Percentiles rank a stretch among this genome's conserved stretches.
These are phyloP conservation scores for Monosporascus sp. DNA, from an alignment of 2,329 filamentous ascomycete genomes.

Conservation along the genomic window DNA sequence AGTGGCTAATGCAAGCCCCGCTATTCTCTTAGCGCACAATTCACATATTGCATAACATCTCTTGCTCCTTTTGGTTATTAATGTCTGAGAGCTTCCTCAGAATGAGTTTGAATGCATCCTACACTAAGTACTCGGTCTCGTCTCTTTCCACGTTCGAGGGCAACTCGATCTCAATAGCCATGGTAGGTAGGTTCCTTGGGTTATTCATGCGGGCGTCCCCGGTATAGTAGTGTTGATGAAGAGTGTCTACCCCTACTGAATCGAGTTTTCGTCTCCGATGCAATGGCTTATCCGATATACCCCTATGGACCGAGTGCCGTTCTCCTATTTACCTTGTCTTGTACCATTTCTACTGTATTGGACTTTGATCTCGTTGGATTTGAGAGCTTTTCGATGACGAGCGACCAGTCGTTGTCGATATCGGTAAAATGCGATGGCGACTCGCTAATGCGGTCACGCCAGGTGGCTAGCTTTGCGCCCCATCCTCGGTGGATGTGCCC, in stretches of 20 bases:
- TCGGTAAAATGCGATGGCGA: conserved; percentile 34
- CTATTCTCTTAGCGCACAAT: too few species aligned
- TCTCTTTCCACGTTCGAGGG: conserved; percentile 1
- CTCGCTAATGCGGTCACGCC: conserved; percentile 31
- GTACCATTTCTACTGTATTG: conserved; percentile 8
- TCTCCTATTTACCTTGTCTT: conserved; percentile 11
- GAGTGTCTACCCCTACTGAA: conserved; percentile 44
- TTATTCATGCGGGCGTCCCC: conserved; percentile 28
- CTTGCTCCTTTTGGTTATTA: too few species aligned
- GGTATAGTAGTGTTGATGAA: conserved; percentile 57
- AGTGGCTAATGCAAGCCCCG: not conserved
- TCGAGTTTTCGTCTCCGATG: conserved; percentile 22
- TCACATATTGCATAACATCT: too few species aligned
- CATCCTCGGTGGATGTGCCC: conserved; percentile 56
- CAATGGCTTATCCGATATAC: conserved; percentile 36
- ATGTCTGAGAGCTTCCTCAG: too few species aligned
- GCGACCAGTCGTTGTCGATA: conserved; percentile 37
- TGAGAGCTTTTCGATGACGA: conserved; percentile 29
- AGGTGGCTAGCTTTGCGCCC: conserved; percentile 49
- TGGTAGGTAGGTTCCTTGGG: conserved; percentile 43
- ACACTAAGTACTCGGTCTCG: too few species aligned
- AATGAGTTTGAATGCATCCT: too few species aligned
- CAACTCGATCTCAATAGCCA: conserved; percentile 50
- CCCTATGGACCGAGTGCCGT: conserved; percentile 20
- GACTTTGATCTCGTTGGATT: conserved; percentile 16